A percentile compares a stretch with the other conserved stretches of the same genome.
These are phyloP conservation scores for Fusarium transvaalense DNA, from an alignment of 2,329 filamentous ascomycete genomes.

Conservation along the genomic window DNA sequence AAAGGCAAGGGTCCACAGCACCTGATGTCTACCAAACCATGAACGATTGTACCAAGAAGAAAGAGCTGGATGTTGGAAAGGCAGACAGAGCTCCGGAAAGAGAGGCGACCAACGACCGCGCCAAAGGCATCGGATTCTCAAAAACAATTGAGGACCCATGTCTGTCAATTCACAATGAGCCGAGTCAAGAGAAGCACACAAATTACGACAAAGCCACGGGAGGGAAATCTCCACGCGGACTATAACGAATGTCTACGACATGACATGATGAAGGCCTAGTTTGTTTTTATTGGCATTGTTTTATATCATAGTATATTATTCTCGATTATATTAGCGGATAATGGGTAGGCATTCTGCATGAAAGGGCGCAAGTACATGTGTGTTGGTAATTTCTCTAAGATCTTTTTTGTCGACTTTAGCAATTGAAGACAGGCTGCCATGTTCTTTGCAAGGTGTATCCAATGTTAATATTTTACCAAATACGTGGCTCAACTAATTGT, in stretches of 20 bases:
- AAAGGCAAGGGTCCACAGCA: slow-evolving; percentile 46
- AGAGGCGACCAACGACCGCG: neutral
- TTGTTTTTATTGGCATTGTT: slow-evolving; percentile 27
- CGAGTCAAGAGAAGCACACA: slow-evolving; percentile 31
- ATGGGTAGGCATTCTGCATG: slow-evolving; percentile 38
- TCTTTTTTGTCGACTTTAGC: neutral
- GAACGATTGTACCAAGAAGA: slow-evolving; percentile 16
- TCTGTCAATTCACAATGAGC: slow-evolving; percentile 37
- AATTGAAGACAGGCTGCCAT: neutral
- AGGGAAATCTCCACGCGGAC: slow-evolving; percentile 15
- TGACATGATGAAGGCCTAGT: slow-evolving; percentile 24
- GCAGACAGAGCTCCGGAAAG: slow-evolving; percentile 1
- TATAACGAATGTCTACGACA: slow-evolving; percentile 35
- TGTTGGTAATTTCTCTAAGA: slow-evolving; percentile 1
- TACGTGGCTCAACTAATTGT: neutral
- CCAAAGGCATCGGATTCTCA: slow-evolving; percentile 10
- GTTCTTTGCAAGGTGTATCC: neutral
- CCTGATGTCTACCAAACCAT: slow-evolving; percentile 40
- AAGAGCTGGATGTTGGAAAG: neutral
- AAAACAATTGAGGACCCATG: slow-evolving; percentile 23
- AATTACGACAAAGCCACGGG: slow-evolving; percentile 39
- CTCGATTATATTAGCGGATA: slow-evolving; percentile 37
- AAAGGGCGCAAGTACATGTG: slow-evolving; percentile 32
- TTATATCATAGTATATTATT: slow-evolving; percentile 11
- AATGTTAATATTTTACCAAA: neutral